These are phyloP conservation scores for Chiua sp. DNA, from an alignment of 1,284 basidiomycete genomes.

Conservation along the genomic window DNA sequence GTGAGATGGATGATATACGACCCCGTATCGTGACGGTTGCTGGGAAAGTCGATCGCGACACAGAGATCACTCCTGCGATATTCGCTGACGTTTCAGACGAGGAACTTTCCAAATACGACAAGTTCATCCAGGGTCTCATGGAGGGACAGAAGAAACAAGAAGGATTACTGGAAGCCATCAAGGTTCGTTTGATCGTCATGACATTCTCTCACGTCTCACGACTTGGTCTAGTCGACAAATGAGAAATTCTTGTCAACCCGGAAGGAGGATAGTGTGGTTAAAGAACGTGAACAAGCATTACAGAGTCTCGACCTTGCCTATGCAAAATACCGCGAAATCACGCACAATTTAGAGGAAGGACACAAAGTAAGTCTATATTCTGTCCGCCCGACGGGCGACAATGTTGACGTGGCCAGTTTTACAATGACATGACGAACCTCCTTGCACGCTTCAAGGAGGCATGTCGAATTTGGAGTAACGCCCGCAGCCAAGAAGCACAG, in stretches of 20 bases:
- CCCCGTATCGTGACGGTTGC: constrained; percentile 74
- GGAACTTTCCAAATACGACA: constrained; percentile 84
- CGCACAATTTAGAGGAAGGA: constrained; percentile 87
- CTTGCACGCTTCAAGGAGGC: constrained; percentile 76
- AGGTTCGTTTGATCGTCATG: constrained; percentile 49
- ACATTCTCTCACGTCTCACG: not conserved
- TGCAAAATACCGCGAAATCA: constrained; percentile 89
- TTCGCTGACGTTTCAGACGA: constrained; percentile 86
- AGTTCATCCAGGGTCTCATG: constrained; percentile 68
- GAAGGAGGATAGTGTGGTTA: constrained; percentile 78
- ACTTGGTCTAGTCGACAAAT: constrained; percentile 63
- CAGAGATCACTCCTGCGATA: constrained; percentile 81
- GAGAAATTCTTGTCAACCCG: constrained; percentile 81
- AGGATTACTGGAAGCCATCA: constrained; percentile 68
- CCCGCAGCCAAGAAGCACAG: constrained; percentile 68
- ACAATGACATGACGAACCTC: constrained; percentile 79
- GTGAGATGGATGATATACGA: constrained; percentile 79
- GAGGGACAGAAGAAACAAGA: constrained; percentile 68
- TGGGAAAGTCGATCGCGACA: constrained; percentile 63
- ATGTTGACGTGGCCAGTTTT: constrained; percentile 61
- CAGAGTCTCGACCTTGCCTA: constrained; percentile 91
- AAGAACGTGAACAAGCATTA: constrained; percentile 84
- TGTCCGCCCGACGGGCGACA: not conserved
- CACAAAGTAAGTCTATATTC: constrained; percentile 62
- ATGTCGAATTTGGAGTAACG: constrained; percentile 76